Evolutionary conservation across 2,329 filamentous ascomycete species (phyloP), one percentile per base, ranked within the genome.

Genomic region (Ustulina deusta): DNA sequence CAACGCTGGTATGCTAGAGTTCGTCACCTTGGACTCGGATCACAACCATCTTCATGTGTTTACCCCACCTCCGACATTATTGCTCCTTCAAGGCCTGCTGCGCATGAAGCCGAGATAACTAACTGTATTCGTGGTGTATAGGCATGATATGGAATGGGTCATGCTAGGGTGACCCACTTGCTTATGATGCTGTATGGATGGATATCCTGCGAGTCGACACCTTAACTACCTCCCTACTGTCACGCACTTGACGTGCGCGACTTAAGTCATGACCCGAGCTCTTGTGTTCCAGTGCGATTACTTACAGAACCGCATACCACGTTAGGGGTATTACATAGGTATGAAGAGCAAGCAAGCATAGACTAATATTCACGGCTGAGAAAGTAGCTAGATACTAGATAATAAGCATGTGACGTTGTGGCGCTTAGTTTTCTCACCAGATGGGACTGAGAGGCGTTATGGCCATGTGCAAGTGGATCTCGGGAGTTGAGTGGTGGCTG

Each of bases 391-490:
- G n/a, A n/a, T n/a, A n/a, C n/a, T n/a, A n/a, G n/a, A n/a, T 17
- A 25, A 22, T 54, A 55, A 44, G 46, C n/a, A 32, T 52, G 61
- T 40, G 55, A 56, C 49, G 57, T 56, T 40, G 48, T 56, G 42
- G 48, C 36, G 63, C 40, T 61, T 65, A 13, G n/a, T 27, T 46
- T n/a, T 27, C 36, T 44, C 32, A 46, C 32, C 38, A 29, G 40
- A 54, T 20, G 15, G 15, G n/a, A 32, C 32, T 29, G 44, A 51
- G n/a, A 32, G 61, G 61, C 51, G 9, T 13, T 4, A 34, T 42
- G 44, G 63, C 64, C 64, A 63, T 59, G 54, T 59, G 64, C 42
- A 66, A 48, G 64, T 58, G 64, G 64, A 59, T 42, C 44, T 58
- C 54, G 59, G 58, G 59, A 66, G 38, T 44, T 59, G 46, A 58